A percentile compares a stretch with the other conserved stretches of the same genome.
phyloP scores from a whole-genome alignment of 768 basidiomycete species.

The Russula sp. region DNA sequence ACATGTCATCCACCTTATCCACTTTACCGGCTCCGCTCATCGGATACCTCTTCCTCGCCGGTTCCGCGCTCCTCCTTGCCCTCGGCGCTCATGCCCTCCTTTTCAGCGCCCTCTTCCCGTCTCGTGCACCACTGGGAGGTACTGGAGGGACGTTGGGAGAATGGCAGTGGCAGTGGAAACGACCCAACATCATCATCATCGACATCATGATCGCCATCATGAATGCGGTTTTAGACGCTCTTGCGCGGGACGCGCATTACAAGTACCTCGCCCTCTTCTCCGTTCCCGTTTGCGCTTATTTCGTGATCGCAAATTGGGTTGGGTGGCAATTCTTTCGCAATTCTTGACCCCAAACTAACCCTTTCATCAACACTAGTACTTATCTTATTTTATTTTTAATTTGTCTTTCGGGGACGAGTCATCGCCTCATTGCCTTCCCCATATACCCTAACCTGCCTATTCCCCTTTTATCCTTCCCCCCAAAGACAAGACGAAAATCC shows the following conservation, averaged over 20 bases:
- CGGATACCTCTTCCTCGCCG: conserved; percentile 21
- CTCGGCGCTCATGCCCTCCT: conserved; percentile 24
- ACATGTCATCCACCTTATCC: conserved; percentile 6
- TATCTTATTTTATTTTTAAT: too few relatives aligned
- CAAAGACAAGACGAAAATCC: too few relatives aligned
- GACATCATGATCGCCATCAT: not conserved
- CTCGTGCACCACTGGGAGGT: not conserved
- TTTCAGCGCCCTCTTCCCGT: conserved; percentile 21
- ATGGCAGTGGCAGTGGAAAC: not conserved
- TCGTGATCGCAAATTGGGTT: conserved; percentile 97
- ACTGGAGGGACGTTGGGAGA: not conserved
- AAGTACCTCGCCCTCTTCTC: conserved; percentile 81
- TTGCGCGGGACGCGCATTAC: conserved; percentile 80
- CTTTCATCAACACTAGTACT: too few relatives aligned
- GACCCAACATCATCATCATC: not conserved
- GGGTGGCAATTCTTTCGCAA: conserved; percentile 98
- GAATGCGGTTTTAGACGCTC: conserved; percentile 50
- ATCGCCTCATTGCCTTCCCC: not conserved
- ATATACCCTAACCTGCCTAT: too few relatives aligned
- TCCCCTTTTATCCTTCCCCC: too few relatives aligned
- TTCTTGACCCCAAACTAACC: conserved; percentile 55
- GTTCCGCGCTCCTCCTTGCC: conserved; percentile 19
- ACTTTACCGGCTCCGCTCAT: conserved; percentile 13
- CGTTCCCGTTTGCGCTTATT: conserved; percentile 79
- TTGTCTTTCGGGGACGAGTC: too few relatives aligned